These are phyloP conservation scores for Aureobasidium sp. DNA, from an alignment of 2,329 filamentous ascomycete species.

Conservation along the genomic window DNA sequence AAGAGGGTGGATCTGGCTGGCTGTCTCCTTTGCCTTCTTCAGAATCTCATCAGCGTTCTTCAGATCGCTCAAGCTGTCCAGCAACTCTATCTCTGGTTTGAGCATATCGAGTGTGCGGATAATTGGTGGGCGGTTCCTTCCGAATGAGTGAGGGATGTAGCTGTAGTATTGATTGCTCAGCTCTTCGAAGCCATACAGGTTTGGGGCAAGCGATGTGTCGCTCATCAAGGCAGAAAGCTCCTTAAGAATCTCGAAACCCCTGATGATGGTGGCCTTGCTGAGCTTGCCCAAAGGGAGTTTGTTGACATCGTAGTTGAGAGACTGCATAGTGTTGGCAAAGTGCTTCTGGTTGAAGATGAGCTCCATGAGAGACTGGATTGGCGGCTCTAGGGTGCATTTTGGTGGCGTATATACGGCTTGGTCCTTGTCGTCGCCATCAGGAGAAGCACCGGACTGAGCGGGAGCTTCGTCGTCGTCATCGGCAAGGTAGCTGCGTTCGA, in stretches of 20 bases:
- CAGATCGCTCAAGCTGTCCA: slow-evolving; percentile 79
- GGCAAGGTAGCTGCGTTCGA: slow-evolving; percentile 69
- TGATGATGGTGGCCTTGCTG: slow-evolving; percentile 67
- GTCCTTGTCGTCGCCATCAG: slow-evolving; percentile 16
- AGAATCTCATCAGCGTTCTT: slow-evolving; percentile 73
- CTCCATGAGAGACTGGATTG: slow-evolving; percentile 63
- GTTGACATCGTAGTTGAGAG: slow-evolving; percentile 63
- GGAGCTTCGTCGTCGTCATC: slow-evolving; percentile 44
- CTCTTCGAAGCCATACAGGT: slow-evolving; percentile 45
- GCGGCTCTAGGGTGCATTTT: slow-evolving; percentile 51
- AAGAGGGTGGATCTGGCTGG: slow-evolving; percentile 52
- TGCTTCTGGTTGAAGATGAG: slow-evolving; percentile 77
- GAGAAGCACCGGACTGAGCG: slow-evolving; percentile 22
- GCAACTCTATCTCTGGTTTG: slow-evolving; percentile 69
- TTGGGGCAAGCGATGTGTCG: slow-evolving; percentile 45
- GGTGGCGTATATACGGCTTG: slow-evolving; percentile 21
- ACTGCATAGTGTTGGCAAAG: slow-evolving; percentile 59
- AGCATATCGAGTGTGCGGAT: slow-evolving; percentile 52
- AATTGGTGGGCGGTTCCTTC: slow-evolving; percentile 63
- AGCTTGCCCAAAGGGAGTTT: slow-evolving; percentile 81
- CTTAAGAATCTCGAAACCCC: slow-evolving; percentile 71
- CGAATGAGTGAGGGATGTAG: slow-evolving; percentile 74
- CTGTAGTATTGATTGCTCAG: slow-evolving; percentile 76
- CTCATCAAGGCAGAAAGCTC: slow-evolving; percentile 63
- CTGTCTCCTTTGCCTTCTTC: slow-evolving; percentile 50